Evolutionary conservation across 495 filamentous ascomycete genomes (phyloP), one percentile per base, ranked within the genome.

Genomic region (Penicillium crystallinum): DNA sequence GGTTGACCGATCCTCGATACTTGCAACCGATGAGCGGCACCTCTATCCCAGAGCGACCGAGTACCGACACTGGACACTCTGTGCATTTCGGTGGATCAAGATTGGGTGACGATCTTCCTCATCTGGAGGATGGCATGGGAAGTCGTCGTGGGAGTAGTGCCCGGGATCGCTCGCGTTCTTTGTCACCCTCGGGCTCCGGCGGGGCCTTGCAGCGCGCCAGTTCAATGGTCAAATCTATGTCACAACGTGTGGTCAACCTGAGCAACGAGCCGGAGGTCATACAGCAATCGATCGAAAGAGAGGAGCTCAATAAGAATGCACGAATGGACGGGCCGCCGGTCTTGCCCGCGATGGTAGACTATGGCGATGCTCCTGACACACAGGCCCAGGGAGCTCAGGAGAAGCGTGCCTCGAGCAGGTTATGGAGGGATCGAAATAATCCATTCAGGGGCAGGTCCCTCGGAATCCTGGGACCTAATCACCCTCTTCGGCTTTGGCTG

Each of bases 181-280:
- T 83, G 61, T 96, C 91, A 4, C 77, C 83, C 4, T 83, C 83
- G n/a, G 65, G 81, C 8, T 80, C 82, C 10, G 77, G 77, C 43
- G 81, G 85, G 36, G 84, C 90, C 31, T 67, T 95, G 47, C 78
- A 80, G 18, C 77, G 89, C 57, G 89, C 93, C 48, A 88, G 91
- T 29, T 95, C 91, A 4, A 93, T 97, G 61, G 85, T 99, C 69
- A 87, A 91, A 58, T 91, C 91, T 57, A 95, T 97, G 83, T 97
- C 95, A 17, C 90, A 96, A 70, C 90, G 93, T 68, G 90, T 99
- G 50, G 93, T 97, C 61, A 97, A 96, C 65, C 76, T 99, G 52
- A 95, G 92, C 72, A 95, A 93, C 62, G 91, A 97, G 57, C 81
- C 85, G 7, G 83, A 87, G 55, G 72, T 89, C 31, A 78, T 93